Conservation (phyloP, 1,139 yeast genomes). For the Diutina sp. region DNA sequence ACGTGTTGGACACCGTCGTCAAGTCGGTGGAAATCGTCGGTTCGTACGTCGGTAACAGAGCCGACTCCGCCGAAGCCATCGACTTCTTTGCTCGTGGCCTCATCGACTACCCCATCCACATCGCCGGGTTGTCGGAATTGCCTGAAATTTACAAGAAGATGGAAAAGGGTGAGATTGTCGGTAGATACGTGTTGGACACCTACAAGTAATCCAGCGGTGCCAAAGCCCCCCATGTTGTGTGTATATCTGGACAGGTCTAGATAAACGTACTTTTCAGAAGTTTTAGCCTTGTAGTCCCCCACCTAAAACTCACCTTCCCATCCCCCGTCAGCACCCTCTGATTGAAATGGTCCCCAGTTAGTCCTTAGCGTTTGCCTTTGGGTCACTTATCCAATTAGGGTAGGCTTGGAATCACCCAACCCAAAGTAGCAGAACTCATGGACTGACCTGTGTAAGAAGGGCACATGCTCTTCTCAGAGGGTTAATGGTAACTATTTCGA, state of each 20-base stretch:
- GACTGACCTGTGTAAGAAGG: too few relatives aligned
- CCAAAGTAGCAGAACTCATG: too few relatives aligned
- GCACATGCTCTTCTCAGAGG: too few relatives aligned
- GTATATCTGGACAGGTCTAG: neutral
- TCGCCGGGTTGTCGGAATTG: slow-evolving; percentile 9
- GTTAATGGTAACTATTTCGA: too few relatives aligned
- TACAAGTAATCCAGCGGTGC: neutral
- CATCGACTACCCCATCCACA: slow-evolving; percentile 9
- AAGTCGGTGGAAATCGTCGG: slow-evolving; percentile 7
- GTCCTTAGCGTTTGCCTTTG: too few relatives aligned
- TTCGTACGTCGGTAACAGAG: slow-evolving; percentile 10
- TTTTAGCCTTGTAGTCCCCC: neutral
- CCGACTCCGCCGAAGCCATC: slow-evolving; percentile 9
- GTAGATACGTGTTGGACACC: slow-evolving; percentile 10
- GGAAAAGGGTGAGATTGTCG: slow-evolving; percentile 9
- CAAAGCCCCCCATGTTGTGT: too few relatives aligned
- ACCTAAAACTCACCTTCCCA: neutral
- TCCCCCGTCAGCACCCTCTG: neutral
- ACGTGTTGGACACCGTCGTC: slow-evolving; percentile 8
- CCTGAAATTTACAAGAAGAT: slow-evolving; percentile 8
- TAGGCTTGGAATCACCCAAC: too few relatives aligned
- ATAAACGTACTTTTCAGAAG: neutral
- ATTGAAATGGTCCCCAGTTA: too few relatives aligned
- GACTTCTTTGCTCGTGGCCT: slow-evolving; percentile 10
- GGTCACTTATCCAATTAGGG: too few relatives aligned